Percentiles rank a stretch among this genome's conserved stretches.
These are phyloP conservation scores for Annulohypoxylon nitens DNA, from an alignment of 495 filamentous ascomycete genomes.

Conservation along the genomic window DNA sequence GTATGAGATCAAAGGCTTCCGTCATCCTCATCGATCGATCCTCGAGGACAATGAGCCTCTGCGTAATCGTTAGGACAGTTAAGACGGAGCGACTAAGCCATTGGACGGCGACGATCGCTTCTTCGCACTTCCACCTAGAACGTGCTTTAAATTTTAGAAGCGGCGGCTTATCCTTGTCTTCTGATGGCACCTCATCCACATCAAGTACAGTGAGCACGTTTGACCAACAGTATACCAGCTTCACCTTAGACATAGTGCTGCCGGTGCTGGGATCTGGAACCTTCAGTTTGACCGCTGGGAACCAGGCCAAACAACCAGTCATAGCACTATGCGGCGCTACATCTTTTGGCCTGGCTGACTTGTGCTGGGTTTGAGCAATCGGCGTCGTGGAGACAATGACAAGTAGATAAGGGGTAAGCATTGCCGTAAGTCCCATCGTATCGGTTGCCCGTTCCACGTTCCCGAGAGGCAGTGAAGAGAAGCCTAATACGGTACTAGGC, in stretches of 20 bases:
- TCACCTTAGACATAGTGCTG: conserved; percentile 74
- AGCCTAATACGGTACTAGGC: conserved; percentile 94
- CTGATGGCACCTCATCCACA: conserved; percentile 77
- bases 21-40: conserved; percentile 89
- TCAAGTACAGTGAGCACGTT: conserved; percentile 94
- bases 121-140: conserved; percentile 92
- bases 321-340: conserved; percentile 88
- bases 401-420: conserved; percentile 94
- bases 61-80: conserved; percentile 91
- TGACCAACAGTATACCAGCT: conserved; percentile 98
- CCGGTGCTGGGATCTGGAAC: conserved; percentile 70
- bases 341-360: conserved; percentile 89
- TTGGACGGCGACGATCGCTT: conserved; percentile 95
- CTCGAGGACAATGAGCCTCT: conserved; percentile 91
- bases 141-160: conserved; percentile 82
- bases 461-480: conserved; percentile 89
- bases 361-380: conserved; percentile 94
- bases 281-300: conserved; percentile 94
- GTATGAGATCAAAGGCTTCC: conserved; percentile 91
- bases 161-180: conserved; percentile 77
- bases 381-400: conserved; percentile 98
- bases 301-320: conserved; percentile 96
- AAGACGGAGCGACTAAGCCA: conserved; percentile 97
- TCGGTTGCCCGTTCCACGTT: conserved; percentile 92
- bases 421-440: conserved; percentile 88